Base-by-base conservation (phyloP, 1,284 basidiomycete genomes). In the Cronartium quercuum region DNA sequence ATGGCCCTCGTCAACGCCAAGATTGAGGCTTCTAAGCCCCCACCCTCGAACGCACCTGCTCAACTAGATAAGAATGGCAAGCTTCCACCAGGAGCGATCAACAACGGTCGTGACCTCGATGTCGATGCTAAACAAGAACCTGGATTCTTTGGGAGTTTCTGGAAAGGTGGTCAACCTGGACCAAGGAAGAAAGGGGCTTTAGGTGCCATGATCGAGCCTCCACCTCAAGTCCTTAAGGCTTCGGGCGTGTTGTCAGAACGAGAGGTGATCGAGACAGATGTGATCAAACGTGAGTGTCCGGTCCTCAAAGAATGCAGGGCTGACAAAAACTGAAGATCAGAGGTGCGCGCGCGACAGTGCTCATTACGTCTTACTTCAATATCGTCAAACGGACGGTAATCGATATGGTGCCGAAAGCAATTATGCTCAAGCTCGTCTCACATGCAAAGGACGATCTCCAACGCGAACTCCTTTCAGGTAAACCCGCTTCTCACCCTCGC, bases 341-440 rank as follows among this genome's bases (percentile, higher is more conserved):
- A n/a, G n/a, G n/a, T n/a, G n/a, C n/a, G n/a, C 34, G 10, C 12
- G 57, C 6, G 12, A 37, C 37, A 82, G 85, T 94, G 60, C 87
- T 95, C 79, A 94, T 95, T 78, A 87, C 90, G 81, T 94, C 91
- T 4, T 96, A 97, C 84, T 96, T 91, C 86, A 93, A 94, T 83
- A 92, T 97, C 78, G 92, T 97, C 77, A 98, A 98, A 86, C 90
- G 94, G 70, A 94, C 97, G 83, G 94, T 98, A 89, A 98, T 98
- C 81, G 96, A 98, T 83, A 98, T 98, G 94, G 91, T 99, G 9
- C 96, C 96, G 21, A 84, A 84, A 79, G 94, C 95, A 44, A 96
- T 98, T 82, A 90, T 93, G 70, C 85, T 94, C 80, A 98, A 92
- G 34, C 87, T 98, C 38, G 94, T 98, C 67, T 90, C 89, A 80